Base-by-base conservation (phyloP, 257 asterid species). In the Anisodus acutangulus region DNA sequence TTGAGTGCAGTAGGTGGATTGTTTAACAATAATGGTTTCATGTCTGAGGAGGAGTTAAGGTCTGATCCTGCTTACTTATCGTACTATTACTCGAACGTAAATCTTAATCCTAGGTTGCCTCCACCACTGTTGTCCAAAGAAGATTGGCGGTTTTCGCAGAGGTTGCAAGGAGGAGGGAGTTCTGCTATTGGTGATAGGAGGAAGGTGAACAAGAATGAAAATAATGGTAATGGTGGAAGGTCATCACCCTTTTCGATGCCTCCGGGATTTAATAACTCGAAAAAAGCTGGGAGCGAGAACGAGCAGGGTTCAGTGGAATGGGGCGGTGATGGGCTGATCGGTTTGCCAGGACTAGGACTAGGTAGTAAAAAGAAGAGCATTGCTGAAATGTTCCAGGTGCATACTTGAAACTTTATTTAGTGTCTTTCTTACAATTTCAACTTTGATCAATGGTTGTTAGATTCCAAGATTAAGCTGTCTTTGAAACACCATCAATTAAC, bases 151-250 rank as follows among this genome's bases (percentile, higher is more conserved):
- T 95, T 81, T 83, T 88, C 97, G 12, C 98, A 93, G 92, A 88
- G 97, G 91, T 83, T 95, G 72, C 98, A 91, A 87, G 98, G 97
- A 63, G 95, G 97, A 63, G 95, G 97, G 83, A 89, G 91, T 84
- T 93, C 98, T 35, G 97, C 97, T 4, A 91, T 97, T 88, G 98
- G 98, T 86, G 98, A 96, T 86, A 92, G 94, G 92, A 96, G 98
- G 91, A 94, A 93, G 86, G 91, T 91, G 57, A 93, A 88, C 86
- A 91, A 88, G 88, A 93, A 62, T 83, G 98, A 94, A 43, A 84
- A 88, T 85, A 81, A 88, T 85, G 90, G 90, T 15, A 87, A 78
- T 66, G 93, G 90, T 85, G 93, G 97, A 81, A 89, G 92, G 68
- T 91, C 99, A 15, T 91, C 99, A 15, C 84, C 88, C 70, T 92